A percentile compares a stretch with the other conserved stretches of the same genome.
Conservation (phyloP, 1,139 yeast species). For the Suhomyces bolitotheri region DNA sequence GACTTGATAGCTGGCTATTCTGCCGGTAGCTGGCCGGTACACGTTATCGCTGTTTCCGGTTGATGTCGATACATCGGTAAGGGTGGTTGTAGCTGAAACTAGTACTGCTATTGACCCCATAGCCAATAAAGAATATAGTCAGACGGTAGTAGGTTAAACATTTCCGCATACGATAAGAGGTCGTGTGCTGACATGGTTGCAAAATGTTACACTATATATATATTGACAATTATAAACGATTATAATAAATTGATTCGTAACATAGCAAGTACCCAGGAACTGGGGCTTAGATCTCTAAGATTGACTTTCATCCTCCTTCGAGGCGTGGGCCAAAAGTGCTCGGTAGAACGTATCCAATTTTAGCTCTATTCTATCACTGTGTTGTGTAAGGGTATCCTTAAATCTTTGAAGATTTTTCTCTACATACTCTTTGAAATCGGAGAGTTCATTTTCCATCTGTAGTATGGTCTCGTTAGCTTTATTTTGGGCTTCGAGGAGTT, state of each 20-base stretch:
- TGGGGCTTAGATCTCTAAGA: no score
- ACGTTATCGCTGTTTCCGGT: constrained; percentile 5
- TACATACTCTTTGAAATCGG: constrained; percentile 11
- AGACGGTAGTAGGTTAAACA: not conserved
- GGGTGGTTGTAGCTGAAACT: constrained; percentile 1
- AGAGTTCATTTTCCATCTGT: constrained; percentile 13
- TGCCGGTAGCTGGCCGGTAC: constrained; percentile 31
- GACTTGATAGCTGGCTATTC: constrained; percentile 54
- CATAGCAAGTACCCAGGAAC: no score
- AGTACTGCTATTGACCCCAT: constrained; percentile 1
- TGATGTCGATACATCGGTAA: not conserved
- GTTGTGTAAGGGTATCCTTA: constrained; percentile 9
- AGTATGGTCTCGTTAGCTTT: constrained; percentile 9
- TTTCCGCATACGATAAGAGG: not conserved
- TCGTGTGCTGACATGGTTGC: constrained; percentile 4
- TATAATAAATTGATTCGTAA: no score
- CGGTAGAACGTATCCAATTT: constrained; percentile 11
- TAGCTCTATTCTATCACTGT: constrained; percentile 10
- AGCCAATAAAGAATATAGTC: not conserved
- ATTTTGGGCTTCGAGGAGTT: constrained; percentile 9
- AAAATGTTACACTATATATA: constrained; percentile 1
- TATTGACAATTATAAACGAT: no score
- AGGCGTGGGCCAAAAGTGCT: constrained; percentile 1
- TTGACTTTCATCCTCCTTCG: not conserved
- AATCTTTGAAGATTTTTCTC: constrained; percentile 12